Conservation (phyloP, 1,139 yeast species). For the Petasospora rhodanensis region DNA sequence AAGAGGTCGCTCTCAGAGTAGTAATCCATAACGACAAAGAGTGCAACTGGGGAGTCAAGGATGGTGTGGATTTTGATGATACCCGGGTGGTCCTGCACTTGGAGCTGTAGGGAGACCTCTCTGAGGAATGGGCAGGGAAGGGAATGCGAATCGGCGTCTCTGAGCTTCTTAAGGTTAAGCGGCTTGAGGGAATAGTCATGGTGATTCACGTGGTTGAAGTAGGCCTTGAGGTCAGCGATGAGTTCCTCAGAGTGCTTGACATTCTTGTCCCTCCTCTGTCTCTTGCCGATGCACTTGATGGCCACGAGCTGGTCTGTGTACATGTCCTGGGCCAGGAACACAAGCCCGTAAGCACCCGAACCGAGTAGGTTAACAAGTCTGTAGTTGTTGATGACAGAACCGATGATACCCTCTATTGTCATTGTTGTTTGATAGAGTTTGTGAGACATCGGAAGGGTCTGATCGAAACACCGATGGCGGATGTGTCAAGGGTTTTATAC, state of each 20-base stretch:
- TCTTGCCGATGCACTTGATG: constrained; percentile 65
- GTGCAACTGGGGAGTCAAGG: constrained; percentile 48
- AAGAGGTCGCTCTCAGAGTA: constrained; percentile 81
- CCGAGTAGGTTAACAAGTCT: constrained; percentile 61
- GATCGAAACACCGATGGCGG: too few relatives aligned
- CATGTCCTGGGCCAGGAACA: constrained; percentile 62
- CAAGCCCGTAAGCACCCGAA: constrained; percentile 85
- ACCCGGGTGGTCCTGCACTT: constrained; percentile 74
- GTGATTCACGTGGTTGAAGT: constrained; percentile 1
- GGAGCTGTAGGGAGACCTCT: constrained; percentile 70
- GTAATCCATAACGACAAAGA: constrained; percentile 79
- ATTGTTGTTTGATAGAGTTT: constrained; percentile 1
- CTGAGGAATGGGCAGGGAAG: constrained; percentile 44
- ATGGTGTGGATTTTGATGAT: constrained; percentile 73
- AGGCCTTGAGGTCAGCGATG: constrained; percentile 3
- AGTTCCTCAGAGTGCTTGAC: constrained; percentile 16
- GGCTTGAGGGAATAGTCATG: constrained; percentile 23
- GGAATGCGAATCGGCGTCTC: constrained; percentile 17
- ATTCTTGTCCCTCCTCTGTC: constrained; percentile 2
- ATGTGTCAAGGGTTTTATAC: too few relatives aligned
- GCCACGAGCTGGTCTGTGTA: constrained; percentile 53
- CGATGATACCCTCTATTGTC: constrained; percentile 9
- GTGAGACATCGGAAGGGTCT: too few relatives aligned
- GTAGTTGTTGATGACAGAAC: constrained; percentile 37
- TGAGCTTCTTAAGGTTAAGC: constrained; percentile 41